phyloP scores from a whole-genome alignment of 2,329 filamentous ascomycete species.

The Trichoderma semiorbis region DNA sequence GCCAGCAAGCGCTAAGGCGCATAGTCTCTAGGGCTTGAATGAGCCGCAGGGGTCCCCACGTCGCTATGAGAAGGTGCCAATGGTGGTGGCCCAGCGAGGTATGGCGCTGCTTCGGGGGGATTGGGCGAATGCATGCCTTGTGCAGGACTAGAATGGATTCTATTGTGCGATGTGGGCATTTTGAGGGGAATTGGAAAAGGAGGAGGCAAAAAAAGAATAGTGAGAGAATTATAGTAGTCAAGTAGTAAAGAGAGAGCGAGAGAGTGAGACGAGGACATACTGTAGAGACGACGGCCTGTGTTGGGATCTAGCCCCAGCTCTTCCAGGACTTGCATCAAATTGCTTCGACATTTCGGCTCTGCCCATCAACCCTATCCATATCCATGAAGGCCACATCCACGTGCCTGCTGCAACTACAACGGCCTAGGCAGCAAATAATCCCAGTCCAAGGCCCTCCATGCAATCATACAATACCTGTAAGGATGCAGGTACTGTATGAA shows the following conservation, averaged over 20 bases:
- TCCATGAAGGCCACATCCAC: neutral
- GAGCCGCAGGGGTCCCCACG: conserved; percentile 12
- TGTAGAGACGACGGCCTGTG: neutral
- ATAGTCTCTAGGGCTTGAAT: conserved; percentile 1
- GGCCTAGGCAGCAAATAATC: neutral
- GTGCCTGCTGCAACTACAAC: neutral
- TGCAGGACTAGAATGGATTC: neutral
- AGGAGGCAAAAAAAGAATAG: neutral
- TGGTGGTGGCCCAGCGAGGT: neutral
- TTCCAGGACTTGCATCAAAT: neutral
- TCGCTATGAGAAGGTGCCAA: neutral
- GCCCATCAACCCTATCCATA: neutral
- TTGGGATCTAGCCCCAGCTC: neutral
- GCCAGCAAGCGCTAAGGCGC: conserved; percentile 7
- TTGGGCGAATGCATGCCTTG: neutral
- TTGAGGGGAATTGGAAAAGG: neutral
- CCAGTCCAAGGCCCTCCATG: neutral
- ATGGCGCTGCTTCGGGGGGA: neutral
- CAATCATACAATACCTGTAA: neutral
- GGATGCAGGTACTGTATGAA: neutral
- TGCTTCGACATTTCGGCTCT: neutral
- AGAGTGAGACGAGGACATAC: neutral
- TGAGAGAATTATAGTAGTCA: neutral
- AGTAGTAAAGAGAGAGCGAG: neutral
- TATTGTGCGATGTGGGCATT: neutral